Conservation (phyloP, 306 rosid species). For the Clitoria ternatea region DNA sequence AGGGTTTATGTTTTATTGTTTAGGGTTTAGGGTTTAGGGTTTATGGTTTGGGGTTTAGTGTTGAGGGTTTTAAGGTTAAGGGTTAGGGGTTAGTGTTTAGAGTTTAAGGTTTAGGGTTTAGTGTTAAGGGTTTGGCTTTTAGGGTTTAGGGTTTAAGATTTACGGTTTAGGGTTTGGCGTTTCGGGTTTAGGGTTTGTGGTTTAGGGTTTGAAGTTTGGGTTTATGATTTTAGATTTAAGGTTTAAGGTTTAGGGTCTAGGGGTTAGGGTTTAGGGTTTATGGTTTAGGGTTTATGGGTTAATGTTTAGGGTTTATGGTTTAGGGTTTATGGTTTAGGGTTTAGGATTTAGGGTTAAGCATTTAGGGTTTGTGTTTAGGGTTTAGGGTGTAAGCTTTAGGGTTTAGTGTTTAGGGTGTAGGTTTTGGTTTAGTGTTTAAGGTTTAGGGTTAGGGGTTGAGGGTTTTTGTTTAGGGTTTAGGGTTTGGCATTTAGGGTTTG, state of each 20-base stretch:
- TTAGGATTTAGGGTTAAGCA: not conserved
- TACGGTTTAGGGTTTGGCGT: no score
- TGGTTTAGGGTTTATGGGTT: not conserved
- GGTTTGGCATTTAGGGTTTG: not conserved
- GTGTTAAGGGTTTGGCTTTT: not conserved
- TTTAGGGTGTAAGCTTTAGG: not conserved
- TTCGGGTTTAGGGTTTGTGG: no score
- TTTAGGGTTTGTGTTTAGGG: not conserved
- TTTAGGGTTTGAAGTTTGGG: no score
- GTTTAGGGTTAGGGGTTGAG: slow-evolving; percentile 14
- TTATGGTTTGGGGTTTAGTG: not conserved
- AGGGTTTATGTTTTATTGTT: not conserved
- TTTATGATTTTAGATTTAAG: no score
- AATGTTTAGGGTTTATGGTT: not conserved
- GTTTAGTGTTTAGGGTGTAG: not conserved
- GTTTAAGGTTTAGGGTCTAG: not conserved
- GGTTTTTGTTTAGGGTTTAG: no score
- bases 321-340: not conserved
- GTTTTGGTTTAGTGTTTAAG: slow-evolving; percentile 1
- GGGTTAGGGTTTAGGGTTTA: not conserved
- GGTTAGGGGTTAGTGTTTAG: not conserved
- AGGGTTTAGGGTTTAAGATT: not conserved
- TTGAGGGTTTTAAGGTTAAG: not conserved
- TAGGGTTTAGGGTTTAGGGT: not conserved
- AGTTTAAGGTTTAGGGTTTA: not conserved